Evolutionary conservation across 495 filamentous ascomycete genomes (phyloP).

Genomic region (Jackrogersella multiformis): DNA sequence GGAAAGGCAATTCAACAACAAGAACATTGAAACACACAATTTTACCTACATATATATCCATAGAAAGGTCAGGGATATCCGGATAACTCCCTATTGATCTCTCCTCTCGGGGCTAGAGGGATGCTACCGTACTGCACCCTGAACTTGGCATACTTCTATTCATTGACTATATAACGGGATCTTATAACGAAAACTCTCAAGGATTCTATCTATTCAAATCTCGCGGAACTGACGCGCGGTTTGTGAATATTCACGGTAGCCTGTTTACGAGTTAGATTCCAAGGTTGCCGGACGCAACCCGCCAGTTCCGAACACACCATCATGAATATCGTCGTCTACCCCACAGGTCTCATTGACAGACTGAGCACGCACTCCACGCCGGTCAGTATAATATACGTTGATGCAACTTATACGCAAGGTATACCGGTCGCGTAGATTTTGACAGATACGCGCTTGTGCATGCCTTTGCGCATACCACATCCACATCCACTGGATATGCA

Average conservation of each 20-base stretch:
- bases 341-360: conserved; percentile 2
- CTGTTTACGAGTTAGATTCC: conserved; percentile 12
- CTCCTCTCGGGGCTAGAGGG: neutral
- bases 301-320: conserved; percentile 5
- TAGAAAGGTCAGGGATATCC: too few relatives aligned
- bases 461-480: conserved; percentile 33
- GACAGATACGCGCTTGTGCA: conserved; percentile 29
- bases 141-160: neutral
- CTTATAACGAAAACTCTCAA: too few relatives aligned
- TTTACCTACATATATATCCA: neutral
- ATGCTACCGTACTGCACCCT: neutral
- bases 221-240: conserved; percentile 8
- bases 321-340: conserved; percentile 8
- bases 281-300: conserved; percentile 15
- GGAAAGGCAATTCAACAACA: neutral
- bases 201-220: too few relatives aligned
- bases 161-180: too few relatives aligned
- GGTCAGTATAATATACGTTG: neutral
- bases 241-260: conserved; percentile 17
- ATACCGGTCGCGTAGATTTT: conserved; percentile 27
- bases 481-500: neutral
- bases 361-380: neutral
- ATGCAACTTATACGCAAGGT: conserved; percentile 32
- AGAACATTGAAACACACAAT: neutral
- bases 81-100: neutral